Conservation (phyloP, 1,139 yeast genomes). For the Protomyces macrosporus region DNA sequence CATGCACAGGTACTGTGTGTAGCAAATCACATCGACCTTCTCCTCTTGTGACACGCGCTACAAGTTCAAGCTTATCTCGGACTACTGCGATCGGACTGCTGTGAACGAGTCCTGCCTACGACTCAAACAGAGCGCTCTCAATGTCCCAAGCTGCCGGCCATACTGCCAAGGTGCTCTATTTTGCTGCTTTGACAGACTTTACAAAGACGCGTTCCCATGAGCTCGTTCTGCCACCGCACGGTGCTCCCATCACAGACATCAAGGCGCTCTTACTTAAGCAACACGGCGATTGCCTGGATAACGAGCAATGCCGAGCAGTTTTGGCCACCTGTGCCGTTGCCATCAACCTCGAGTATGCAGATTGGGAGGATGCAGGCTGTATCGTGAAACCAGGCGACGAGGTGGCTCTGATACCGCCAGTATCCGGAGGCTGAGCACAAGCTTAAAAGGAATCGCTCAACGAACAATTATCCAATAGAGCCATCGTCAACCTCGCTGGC, state of each 20-base stretch:
- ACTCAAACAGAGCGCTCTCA: too few species aligned
- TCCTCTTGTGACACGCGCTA: too few species aligned
- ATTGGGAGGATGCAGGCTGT: neutral
- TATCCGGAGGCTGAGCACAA: constrained; percentile 11
- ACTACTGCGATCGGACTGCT: too few species aligned
- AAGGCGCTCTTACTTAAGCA: neutral
- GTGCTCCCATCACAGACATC: neutral
- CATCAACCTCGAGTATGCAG: constrained; percentile 14
- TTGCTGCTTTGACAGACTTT: constrained; percentile 17
- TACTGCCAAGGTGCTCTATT: constrained; percentile 1
- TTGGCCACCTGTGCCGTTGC: constrained; percentile 16
- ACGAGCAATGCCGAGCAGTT: neutral
- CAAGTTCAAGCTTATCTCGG: too few species aligned
- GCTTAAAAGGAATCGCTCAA: too few species aligned
- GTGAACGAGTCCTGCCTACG: too few species aligned
- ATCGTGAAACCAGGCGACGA: constrained; percentile 12
- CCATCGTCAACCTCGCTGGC: too few species aligned
- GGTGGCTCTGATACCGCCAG: constrained; percentile 22
- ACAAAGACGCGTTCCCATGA: neutral
- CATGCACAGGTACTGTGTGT: too few species aligned
- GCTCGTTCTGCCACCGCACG: neutral
- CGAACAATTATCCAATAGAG: too few species aligned
- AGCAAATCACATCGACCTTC: too few species aligned
- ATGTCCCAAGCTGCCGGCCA: too few species aligned
- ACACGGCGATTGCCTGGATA: neutral